These are phyloP conservation scores for Daldinia sp. DNA, from an alignment of 2,329 filamentous ascomycete species.

Conservation along the genomic window DNA sequence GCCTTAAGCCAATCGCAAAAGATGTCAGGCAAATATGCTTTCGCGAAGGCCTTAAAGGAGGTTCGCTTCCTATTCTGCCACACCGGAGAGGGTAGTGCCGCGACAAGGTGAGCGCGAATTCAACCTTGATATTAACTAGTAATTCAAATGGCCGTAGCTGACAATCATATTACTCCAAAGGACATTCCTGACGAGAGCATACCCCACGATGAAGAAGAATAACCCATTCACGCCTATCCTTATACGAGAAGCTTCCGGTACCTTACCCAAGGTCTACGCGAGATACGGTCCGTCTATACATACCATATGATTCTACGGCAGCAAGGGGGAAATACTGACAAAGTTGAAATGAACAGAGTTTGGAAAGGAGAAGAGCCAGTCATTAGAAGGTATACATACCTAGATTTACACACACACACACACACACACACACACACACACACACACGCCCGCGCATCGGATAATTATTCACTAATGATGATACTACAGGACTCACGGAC, in stretches of 20 bases:
- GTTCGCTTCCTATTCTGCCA: conserved; percentile 98
- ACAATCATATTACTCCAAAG: conserved; percentile 61
- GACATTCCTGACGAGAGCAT: conserved; percentile 88
- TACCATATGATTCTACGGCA: conserved; percentile 6
- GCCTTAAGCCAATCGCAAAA: conserved; percentile 52
- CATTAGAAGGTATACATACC: conserved; percentile 61
- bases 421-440: background rate
- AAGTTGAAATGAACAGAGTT: conserved; percentile 57
- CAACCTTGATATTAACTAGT: background rate
- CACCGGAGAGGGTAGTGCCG: conserved; percentile 88
- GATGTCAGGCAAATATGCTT: conserved; percentile 95
- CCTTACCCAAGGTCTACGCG: conserved; percentile 87
- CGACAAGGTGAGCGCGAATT: conserved; percentile 76
- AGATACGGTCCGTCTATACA: conserved; percentile 79
- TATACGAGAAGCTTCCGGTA: conserved; percentile 90
- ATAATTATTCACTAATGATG: conserved; percentile 9
- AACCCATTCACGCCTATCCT: conserved; percentile 95
- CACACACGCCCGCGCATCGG: background rate
- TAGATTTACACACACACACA: no score
- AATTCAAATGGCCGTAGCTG: background rate
- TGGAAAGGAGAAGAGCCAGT: conserved; percentile 68
- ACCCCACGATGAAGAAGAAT: conserved; percentile 99
- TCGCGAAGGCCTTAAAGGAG: conserved; percentile 90
- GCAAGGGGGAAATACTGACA: conserved; percentile 39
- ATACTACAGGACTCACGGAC: conserved; percentile 62